Evolutionary conservation across 371 early-diverging fungal species (phyloP), one percentile per base, ranked within the genome.

Genomic region (Zychaea mexicana): DNA sequence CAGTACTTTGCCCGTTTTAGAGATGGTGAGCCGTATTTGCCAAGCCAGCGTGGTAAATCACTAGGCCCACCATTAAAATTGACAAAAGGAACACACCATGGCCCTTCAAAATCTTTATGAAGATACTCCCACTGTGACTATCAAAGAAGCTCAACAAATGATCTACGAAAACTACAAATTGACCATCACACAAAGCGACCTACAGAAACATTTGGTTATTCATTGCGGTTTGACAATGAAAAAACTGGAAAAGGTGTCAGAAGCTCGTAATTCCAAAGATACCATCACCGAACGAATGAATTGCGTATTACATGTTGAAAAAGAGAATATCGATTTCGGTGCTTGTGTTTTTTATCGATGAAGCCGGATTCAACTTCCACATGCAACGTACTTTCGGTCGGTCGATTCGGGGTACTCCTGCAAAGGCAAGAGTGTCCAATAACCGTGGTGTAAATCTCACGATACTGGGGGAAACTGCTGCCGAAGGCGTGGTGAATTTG

Each of bases 311-410:
- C 12, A 10, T 19, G 19, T 45, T 19, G 45, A 10, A 45, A 45
- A 10, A 10, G 19, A 45, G 45, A 45, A 33, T 33, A 33, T 45
- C 19, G 45, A 45, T 19, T 45, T 17, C 45, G 12, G n/a, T 19
- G 39, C 30, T 2, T 60, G 61, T 45, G 52, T 62, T 33, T 62
- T 62, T 28, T 33, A 54, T 62, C 33, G 55, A 62, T 28, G 62
- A 62, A 38, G 30, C 27, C 39, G 62, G 62, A 4, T 62, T 62
- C 45, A 19, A 22, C 21, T 28, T 15, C n/a, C 6, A 27, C 30
- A 47, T 52, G 26, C n/a, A 15, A 15, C 49, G 47, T 28, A 17
- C 49, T 24, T 12, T 62, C 9, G 62, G 27, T 8, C 30, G 54
- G 54, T 62, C 62, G 17, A 62, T 28, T n/a, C 56, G 49, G 21